Evolutionary conservation across 106 monocot species (phyloP).

Genomic region (Dendrobium chrysotoxum): DNA sequence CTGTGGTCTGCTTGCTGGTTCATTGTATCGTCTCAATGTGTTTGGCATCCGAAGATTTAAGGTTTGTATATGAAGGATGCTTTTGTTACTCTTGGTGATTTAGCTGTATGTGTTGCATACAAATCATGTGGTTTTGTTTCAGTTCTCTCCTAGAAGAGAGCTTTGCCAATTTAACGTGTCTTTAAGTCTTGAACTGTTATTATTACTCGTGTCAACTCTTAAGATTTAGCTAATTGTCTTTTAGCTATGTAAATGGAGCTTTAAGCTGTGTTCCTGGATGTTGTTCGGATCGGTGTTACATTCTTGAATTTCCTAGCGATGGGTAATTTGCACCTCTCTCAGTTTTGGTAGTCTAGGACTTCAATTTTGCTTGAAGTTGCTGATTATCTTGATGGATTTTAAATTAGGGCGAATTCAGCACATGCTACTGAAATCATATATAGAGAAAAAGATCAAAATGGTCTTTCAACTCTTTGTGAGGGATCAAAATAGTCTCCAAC

Average conservation of each 20-base stretch:
- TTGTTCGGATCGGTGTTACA: no score
- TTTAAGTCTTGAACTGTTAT: not conserved
- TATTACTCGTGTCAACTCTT: not conserved
- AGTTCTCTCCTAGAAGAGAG: not conserved
- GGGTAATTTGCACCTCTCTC: not conserved
- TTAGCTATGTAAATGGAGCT: not conserved
- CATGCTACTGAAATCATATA: not conserved
- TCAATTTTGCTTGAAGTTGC: no score
- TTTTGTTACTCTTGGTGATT: not conserved
- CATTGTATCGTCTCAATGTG: slow-evolving; percentile 58
- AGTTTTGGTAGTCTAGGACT: no score
- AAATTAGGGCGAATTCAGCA: not conserved
- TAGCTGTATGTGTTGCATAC: not conserved
- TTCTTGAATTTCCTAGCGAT: not conserved
- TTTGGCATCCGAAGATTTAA: slow-evolving; percentile 72
- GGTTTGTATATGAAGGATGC: slow-evolving; percentile 28
- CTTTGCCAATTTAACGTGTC: not conserved
- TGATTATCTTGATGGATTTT: no score
- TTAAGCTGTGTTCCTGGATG: no score
- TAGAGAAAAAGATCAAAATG: no score
- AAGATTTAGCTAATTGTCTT: not conserved
- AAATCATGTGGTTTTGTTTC: not conserved
- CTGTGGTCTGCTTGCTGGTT: slow-evolving; percentile 79
- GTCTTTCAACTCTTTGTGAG: no score
- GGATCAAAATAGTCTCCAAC: no score